Conservation (phyloP, 768 basidiomycete species). For the Naganishia kalamii region DNA sequence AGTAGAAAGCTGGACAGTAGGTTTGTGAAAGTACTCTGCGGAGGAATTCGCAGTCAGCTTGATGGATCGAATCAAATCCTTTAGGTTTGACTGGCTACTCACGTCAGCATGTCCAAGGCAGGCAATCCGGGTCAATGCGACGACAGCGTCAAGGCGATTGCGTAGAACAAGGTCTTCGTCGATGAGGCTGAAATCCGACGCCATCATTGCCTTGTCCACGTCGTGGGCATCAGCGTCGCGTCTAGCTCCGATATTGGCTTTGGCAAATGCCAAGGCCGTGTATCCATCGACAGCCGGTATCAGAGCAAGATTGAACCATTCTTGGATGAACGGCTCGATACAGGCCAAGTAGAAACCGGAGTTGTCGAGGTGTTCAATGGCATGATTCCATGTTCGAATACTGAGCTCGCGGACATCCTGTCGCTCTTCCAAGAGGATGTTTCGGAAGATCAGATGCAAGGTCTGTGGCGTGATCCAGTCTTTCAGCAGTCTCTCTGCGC, state of each 20-base stretch:
- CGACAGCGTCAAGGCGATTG: constrained; percentile 70
- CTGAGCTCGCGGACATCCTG: constrained; percentile 71
- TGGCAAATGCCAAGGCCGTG: neutral
- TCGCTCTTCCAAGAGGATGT: constrained; percentile 85
- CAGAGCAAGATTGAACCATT: constrained; percentile 85
- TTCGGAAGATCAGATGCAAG: constrained; percentile 82
- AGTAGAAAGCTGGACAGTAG: constrained; percentile 72
- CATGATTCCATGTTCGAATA: constrained; percentile 65
- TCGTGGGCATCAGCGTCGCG: constrained; percentile 64
- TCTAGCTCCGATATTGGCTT: neutral
- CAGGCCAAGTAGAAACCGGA: neutral
- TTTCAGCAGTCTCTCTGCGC: constrained; percentile 62
- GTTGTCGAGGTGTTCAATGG: constrained; percentile 51
- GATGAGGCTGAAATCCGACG: constrained; percentile 80
- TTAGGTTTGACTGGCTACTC: neutral
- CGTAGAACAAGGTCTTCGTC: constrained; percentile 67
- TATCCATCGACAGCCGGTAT: constrained; percentile 60
- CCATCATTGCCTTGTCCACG: constrained; percentile 91
- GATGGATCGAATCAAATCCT: neutral
- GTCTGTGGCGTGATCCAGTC: constrained; percentile 76
- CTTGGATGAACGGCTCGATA: constrained; percentile 31
- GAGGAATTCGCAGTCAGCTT: neutral
- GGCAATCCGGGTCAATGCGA: constrained; percentile 70
- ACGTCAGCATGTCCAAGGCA: constrained; percentile 54
- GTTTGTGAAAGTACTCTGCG: neutral